phyloP scores from a whole-genome alignment of 345 rosid species.

The Populus deltoides region DNA sequence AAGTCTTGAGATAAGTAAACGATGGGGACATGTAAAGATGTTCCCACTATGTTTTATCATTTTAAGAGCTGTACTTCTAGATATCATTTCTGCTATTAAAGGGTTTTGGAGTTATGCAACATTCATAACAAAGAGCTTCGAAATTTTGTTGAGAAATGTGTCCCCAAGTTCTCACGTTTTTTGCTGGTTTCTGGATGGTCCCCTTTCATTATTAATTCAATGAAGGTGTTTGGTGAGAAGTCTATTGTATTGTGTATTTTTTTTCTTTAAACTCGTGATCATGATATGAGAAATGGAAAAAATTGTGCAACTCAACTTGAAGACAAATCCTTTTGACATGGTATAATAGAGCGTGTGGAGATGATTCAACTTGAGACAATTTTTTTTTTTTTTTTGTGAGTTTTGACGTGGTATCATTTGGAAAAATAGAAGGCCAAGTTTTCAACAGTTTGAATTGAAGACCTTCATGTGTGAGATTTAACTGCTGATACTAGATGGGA shows the following conservation, averaged over 20 bases:
- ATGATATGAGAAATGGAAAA: no score
- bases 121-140: background rate
- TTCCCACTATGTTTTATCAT: no score
- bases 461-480: background rate
- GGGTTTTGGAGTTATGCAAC: background rate
- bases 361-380: no score
- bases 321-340: background rate
- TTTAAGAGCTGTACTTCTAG: background rate
- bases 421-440: background rate
- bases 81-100: background rate
- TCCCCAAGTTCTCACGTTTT: conserved; percentile 31
- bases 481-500: background rate
- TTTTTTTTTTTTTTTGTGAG: no score
- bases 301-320: no score
- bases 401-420: background rate
- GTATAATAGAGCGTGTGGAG: background rate
- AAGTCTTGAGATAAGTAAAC: no score
- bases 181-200: conserved; percentile 20
- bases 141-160: conserved; percentile 25
- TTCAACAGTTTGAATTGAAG: background rate
- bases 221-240: no score
- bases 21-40: no score
- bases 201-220: no score
- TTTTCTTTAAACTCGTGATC: no score
- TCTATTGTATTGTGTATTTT: no score